phyloP scores from a whole-genome alignment of 306 rosid species.

The Trifolium repens region DNA sequence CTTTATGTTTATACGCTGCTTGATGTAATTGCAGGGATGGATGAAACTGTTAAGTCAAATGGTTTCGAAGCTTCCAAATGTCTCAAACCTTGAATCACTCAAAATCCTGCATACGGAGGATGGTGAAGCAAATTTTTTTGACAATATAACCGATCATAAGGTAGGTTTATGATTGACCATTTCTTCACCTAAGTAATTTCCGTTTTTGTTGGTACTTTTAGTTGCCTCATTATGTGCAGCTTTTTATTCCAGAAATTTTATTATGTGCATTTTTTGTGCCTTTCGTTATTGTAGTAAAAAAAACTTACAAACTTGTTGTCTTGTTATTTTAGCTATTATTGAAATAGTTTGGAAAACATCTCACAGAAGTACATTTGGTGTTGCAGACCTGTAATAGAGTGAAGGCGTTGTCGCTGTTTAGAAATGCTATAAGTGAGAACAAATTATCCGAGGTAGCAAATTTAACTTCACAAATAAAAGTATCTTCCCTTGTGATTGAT shows the following conservation, averaged over 20 bases:
- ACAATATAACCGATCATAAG: conserved; percentile 70
- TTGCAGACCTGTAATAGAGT: conserved; percentile 82
- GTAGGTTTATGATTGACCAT: conserved; percentile 46
- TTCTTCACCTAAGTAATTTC: conserved; percentile 10
- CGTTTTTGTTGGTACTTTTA: not conserved
- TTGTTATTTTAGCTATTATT: conserved; percentile 31
- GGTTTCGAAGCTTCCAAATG: conserved; percentile 78
- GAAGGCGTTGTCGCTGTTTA: conserved; percentile 73
- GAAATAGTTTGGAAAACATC: not conserved
- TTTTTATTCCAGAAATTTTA: conserved; percentile 15
- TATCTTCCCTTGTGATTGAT: conserved; percentile 41
- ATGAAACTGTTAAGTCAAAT: conserved; percentile 73
- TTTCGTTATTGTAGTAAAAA: conserved; percentile 23
- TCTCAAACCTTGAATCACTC: conserved; percentile 66
- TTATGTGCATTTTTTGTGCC: not conserved
- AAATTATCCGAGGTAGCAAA: conserved; percentile 70
- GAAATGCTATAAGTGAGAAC: conserved; percentile 53
- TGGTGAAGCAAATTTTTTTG: conserved; percentile 77
- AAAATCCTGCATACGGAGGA: conserved; percentile 59
- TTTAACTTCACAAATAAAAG: conserved; percentile 26
- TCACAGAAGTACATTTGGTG: conserved; percentile 29
- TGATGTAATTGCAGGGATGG: conserved; percentile 77
- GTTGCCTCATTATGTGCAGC: conserved; percentile 8
- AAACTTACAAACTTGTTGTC: conserved; percentile 13
- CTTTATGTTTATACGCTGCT: conserved; percentile 35